Conservation (phyloP, 2,329 filamentous ascomycete species). For the Xylariales sp. region DNA sequence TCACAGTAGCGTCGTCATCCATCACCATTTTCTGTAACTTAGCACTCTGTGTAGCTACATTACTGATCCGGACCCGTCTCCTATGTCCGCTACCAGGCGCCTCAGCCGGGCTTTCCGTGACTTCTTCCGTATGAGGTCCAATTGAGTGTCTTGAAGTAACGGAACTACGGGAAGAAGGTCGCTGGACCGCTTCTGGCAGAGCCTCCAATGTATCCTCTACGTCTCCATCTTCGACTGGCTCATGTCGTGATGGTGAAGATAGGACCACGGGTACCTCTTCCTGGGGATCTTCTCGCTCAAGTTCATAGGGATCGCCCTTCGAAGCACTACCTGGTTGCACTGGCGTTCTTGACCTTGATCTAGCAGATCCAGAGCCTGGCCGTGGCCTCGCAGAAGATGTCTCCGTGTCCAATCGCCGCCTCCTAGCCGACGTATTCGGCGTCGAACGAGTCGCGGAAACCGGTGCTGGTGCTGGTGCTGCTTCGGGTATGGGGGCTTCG, state of each 20-base stretch:
- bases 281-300: constrained; percentile 5
- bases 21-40: constrained; percentile 38
- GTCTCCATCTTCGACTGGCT: constrained; percentile 9
- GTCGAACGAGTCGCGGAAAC: constrained; percentile 31
- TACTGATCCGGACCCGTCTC: constrained; percentile 32
- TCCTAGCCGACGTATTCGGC: constrained; percentile 46
- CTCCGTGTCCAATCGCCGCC: constrained; percentile 31
- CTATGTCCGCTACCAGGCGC: constrained; percentile 53
- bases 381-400: constrained; percentile 12
- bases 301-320: constrained; percentile 14
- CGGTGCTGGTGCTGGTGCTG: constrained; percentile 10
- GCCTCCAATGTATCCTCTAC: constrained; percentile 15
- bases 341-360: constrained; percentile 15
- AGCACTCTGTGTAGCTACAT: constrained; percentile 34
- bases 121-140: constrained; percentile 32
- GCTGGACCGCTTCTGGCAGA: constrained; percentile 14
- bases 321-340: constrained; percentile 11
- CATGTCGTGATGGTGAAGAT: constrained; percentile 6
- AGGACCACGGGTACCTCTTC: not conserved
- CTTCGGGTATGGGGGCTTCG: constrained; percentile 18
- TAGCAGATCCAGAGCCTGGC: constrained; percentile 11
- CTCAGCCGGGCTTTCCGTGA: constrained; percentile 48
- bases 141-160: constrained; percentile 15
- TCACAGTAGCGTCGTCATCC: constrained; percentile 24
- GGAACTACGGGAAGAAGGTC: constrained; percentile 15